A percentile compares a stretch with the other conserved stretches of the same genome.
These are phyloP conservation scores for Aureobasidium subglaciale DNA, from an alignment of 2,329 filamentous ascomycete genomes.

Conservation along the genomic window DNA sequence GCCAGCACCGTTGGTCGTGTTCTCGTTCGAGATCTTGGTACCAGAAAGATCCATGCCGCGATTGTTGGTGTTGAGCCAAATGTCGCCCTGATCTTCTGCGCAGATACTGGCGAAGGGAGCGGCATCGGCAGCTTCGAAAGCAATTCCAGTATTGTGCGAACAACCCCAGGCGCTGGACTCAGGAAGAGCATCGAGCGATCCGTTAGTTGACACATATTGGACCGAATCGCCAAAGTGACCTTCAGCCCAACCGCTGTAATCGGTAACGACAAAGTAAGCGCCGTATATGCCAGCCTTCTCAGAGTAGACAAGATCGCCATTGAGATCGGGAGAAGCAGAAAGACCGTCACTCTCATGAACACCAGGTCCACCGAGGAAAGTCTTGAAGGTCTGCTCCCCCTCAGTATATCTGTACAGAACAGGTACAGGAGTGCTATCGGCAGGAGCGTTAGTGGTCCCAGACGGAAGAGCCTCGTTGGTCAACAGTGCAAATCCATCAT, in stretches of 20 bases:
- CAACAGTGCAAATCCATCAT: slow-evolving; percentile 57
- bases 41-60: slow-evolving; percentile 48
- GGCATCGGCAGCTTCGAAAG: slow-evolving; percentile 53
- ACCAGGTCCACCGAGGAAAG: slow-evolving; percentile 51
- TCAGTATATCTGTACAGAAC: slow-evolving; percentile 53
- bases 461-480: slow-evolving; percentile 51
- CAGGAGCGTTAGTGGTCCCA: slow-evolving; percentile 43
- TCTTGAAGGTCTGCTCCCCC: slow-evolving; percentile 52
- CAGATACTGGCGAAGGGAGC: slow-evolving; percentile 54
- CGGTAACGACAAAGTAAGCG: slow-evolving; percentile 56
- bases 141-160: slow-evolving; percentile 59
- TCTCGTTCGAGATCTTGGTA: slow-evolving; percentile 56
- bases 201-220: slow-evolving; percentile 43
- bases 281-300: slow-evolving; percentile 50
- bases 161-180: slow-evolving; percentile 54
- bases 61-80: slow-evolving; percentile 57
- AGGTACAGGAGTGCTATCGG: slow-evolving; percentile 45
- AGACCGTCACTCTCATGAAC: slow-evolving; percentile 43
- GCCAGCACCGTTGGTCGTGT: slow-evolving; percentile 51
- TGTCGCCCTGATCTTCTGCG: slow-evolving; percentile 55
- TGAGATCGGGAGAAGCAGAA: slow-evolving; percentile 50
- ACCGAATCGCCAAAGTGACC: slow-evolving; percentile 56
- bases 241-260: slow-evolving; percentile 46
- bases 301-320: slow-evolving; percentile 57
- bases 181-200: slow-evolving; percentile 44